Percentiles rank a stretch among this genome's conserved stretches.
phyloP scores from a whole-genome alignment of 2,329 filamentous ascomycete genomes.

The Endothia cerciana region DNA sequence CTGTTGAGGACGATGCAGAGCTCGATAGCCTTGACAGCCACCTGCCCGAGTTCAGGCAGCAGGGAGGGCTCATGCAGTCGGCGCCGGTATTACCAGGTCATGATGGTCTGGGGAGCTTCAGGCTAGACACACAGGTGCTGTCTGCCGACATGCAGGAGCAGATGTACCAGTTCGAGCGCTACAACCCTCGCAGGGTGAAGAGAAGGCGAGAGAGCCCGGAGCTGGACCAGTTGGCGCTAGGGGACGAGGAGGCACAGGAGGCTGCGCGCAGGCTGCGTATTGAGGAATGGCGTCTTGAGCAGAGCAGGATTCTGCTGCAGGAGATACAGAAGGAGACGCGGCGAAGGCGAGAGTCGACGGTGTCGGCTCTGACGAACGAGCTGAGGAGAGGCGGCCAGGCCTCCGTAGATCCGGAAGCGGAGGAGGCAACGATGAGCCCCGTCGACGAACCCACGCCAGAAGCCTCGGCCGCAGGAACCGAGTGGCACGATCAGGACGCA shows the following conservation, averaged over 20 bases:
- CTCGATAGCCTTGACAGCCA: conserved; percentile 93
- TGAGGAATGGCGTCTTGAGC: conserved; percentile 89
- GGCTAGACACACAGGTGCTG: conserved; percentile 59
- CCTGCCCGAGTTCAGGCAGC: conserved; percentile 73
- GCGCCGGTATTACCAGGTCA: conserved; percentile 83
- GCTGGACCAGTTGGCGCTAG: conserved; percentile 52
- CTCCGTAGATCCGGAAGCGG: conserved; percentile 33
- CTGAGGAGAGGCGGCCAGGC: conserved; percentile 24
- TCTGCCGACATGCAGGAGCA: conserved; percentile 73
- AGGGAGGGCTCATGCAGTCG: conserved; percentile 50
- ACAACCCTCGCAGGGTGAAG: conserved; percentile 72
- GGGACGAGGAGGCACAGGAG: conserved; percentile 62
- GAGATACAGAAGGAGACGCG: conserved; percentile 87
- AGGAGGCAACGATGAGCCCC: conserved; percentile 39
- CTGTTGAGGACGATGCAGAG: conserved; percentile 71
- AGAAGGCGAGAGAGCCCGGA: conserved; percentile 58
- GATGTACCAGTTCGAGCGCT: conserved; percentile 85
- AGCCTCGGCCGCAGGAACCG: conserved; percentile 42
- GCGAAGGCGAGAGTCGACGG: conserved; percentile 66
- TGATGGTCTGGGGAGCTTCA: conserved; percentile 89
- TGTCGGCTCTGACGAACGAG: conserved; percentile 46
- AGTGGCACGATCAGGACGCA: conserved; percentile 58
- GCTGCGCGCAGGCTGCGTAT: conserved; percentile 81
- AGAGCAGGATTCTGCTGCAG: conserved; percentile 81
- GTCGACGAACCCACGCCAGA: conserved; percentile 42